phyloP scores from a whole-genome alignment of 2,329 filamentous ascomycete genomes.

The Hymenoscyphus salicellus region DNA sequence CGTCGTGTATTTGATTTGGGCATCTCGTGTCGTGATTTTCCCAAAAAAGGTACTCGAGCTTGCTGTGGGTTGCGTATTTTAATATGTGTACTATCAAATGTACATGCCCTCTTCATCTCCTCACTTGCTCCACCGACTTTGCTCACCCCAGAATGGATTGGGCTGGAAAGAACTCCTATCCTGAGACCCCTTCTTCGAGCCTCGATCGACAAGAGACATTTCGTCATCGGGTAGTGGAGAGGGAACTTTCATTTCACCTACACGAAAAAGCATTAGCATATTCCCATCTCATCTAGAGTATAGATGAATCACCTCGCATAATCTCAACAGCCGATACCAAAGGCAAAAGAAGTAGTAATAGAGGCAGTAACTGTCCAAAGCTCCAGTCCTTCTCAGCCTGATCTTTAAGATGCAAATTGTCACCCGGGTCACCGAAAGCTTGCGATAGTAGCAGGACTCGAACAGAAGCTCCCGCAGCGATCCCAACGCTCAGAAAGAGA shows the following conservation, averaged over 20 bases:
- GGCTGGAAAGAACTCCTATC: conserved; percentile 42
- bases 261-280: background rate
- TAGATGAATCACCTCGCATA: conserved; percentile 44
- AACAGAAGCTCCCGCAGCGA: conserved; percentile 57
- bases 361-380: conserved; percentile 60
- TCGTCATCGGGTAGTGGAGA: conserved; percentile 43
- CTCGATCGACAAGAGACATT: conserved; percentile 41
- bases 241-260: conserved; percentile 39
- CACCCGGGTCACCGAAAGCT: conserved; percentile 54
- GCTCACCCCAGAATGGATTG: conserved; percentile 42
- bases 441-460: conserved; percentile 57
- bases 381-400: conserved; percentile 56
- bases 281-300: background rate
- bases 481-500: conserved; percentile 46
- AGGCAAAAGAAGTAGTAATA: conserved; percentile 58
- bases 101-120: background rate
- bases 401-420: conserved; percentile 48
- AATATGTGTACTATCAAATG: too few species aligned
- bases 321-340: conserved; percentile 60
- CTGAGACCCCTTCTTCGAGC: conserved; percentile 33
- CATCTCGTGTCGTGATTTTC: too few species aligned
- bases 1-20: too few species aligned
- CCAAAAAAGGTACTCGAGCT: too few species aligned
- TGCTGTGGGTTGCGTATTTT: too few species aligned
- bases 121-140: conserved; percentile 12